Evolutionary conservation across 305 asterid species (phyloP), one percentile per base, ranked within the genome.

Genomic region (Rubia tinctorum): DNA sequence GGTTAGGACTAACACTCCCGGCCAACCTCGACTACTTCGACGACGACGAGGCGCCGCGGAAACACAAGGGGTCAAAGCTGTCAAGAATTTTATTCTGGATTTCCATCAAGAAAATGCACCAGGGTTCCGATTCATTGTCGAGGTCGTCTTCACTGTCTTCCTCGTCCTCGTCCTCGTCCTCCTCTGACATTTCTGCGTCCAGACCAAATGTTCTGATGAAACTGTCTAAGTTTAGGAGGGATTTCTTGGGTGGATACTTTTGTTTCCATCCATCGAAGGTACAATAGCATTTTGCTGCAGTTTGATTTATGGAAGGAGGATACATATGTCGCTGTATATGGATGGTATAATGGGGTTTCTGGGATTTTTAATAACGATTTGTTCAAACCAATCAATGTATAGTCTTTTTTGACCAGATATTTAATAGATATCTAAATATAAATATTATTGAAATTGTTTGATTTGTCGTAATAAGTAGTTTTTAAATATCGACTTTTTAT

Each of bases 251-350:
- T 53, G 66, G 80, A 34, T 9, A 77, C 66, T 66, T 80, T 7
- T 81, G 84, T 66, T 84, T 85, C 59, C 75, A 72, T 68, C 82
- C 84, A 10, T 68, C 84, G 81, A 84, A 73, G 47, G 7, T 34
- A 37, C 34, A 58, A 8, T 58, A 58, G 22, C 59, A 53, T 53
- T 53, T 53, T 53, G 6, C 8, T 12, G 20, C 17, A 15, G 59
- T 53, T 47, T 51, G 2, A 4, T 17, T 8, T 8, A 27, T 27
- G 30, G 30, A 27, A 27, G 30, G 2, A 27, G 30, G 30, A 27
- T 27, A 27, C 2, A 27, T 27, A 27, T 2, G n/a, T n/a, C n/a
- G n/a, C n/a, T n/a, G n/a, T n/a, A n/a, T n/a, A n/a, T n/a, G n/a
- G n/a, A n/a, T n/a, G n/a, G n/a, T n/a, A n/a, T n/a, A n/a, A n/a